Percentiles rank a stretch among this genome's conserved stretches.
Evolutionary conservation across 371 early-diverging fungal species (phyloP).

Genomic region (Mortierella sp.): DNA sequence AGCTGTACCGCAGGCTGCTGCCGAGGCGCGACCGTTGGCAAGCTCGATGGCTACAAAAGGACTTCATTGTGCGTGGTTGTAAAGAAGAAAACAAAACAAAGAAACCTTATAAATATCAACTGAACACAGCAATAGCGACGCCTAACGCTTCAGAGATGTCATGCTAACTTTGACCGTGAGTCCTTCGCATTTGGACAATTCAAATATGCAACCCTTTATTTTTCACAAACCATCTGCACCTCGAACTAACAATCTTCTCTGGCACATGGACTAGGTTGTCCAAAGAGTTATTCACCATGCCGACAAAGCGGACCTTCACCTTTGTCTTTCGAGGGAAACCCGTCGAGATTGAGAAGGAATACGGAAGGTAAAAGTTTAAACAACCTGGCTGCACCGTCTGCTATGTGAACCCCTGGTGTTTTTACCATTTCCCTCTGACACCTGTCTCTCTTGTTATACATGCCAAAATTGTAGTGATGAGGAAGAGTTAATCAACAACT

Average conservation of each 20-base stretch:
- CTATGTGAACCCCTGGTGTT: no score
- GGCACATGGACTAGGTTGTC: no score
- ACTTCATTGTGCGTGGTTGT: constrained; percentile 45
- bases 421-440: background rate
- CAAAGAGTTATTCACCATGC: constrained; percentile 8
- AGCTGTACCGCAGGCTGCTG: constrained; percentile 50
- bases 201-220: no score
- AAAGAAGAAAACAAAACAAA: constrained; percentile 14
- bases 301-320: constrained; percentile 11
- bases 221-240: no score
- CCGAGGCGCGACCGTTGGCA: constrained; percentile 57
- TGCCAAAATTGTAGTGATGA: constrained; percentile 18
- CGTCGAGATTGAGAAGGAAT: constrained; percentile 19
- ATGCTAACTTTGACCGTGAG: no score
- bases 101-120: background rate
- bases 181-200: no score
- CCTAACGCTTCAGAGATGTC: background rate
- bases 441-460: background rate
- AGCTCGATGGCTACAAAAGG: constrained; percentile 46
- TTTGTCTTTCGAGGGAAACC: constrained; percentile 27
- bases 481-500: constrained; percentile 18
- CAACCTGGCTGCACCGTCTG: background rate
- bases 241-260: no score
- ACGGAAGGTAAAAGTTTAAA: constrained; percentile 10
- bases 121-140: background rate